Evolutionary conservation across 495 filamentous ascomycete genomes (phyloP), one percentile per base, ranked within the genome.

Genomic region (Talaromyces nanjingensis): DNA sequence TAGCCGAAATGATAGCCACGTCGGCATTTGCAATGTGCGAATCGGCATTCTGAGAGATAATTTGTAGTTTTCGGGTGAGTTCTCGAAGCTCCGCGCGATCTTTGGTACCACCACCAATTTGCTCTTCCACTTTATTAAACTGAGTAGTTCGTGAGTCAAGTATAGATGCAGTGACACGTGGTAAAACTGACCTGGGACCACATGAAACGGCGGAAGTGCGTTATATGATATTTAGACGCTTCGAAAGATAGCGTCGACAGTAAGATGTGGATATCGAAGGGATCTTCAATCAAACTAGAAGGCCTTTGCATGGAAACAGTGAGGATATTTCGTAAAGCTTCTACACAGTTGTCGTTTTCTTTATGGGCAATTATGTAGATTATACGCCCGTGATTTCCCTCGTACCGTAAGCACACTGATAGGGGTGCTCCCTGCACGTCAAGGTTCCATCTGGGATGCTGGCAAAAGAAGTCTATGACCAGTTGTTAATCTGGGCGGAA

Each of bases 391-490:
- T 14, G 22, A 27, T 25, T 16, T 56, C 24, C 22, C 53, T 56
- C 20, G 29, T 56, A 56, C 29, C 53, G 22, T 12, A 56, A 29
- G 22, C 53, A 56, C 9, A 56, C 53, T 56, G 53, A 56, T 16
- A 56, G 53, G 22, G 53, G 53, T 25, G 53, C 53, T 31, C 63
- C 58, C 31, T 42, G 59, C 18, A 61, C 29, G 8, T 65, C 55
- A 11, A 65, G 56, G 25, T 29, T 54, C 33, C 22, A 65, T 47
- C 63, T 29, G 4, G 63, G 63, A 42, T 65, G 58, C 29, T 65
- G 63, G 63, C 63, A 63, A 63, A 65, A 65, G 57, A 63, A 65
- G 8, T 65, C 63, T 65, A 39, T 61, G 27, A 68, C 64, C 37
- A 45, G 59, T 1, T 24, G 52, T 9, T 22, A 53, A 1, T 63